Conservation (phyloP, 2,329 filamentous ascomycete species). For the Aspergillus persii region DNA sequence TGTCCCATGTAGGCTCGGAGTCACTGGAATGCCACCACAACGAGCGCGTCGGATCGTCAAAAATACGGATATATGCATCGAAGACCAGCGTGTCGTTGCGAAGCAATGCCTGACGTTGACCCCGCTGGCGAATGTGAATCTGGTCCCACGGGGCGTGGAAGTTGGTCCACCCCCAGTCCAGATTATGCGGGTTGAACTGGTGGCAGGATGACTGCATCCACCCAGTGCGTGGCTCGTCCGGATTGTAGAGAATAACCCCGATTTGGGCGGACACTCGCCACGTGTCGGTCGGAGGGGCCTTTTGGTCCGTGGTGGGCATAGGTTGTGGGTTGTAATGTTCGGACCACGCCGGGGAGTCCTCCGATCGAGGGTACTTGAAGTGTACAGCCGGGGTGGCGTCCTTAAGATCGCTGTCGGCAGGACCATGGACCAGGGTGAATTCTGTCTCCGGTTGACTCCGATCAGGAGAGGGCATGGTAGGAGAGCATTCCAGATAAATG, state of each 20-base stretch:
- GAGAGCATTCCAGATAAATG: conserved; percentile 62
- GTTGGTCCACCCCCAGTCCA: conserved; percentile 64
- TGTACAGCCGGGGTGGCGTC: conserved; percentile 30
- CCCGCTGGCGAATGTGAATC: conserved; percentile 56
- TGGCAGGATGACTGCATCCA: conserved; percentile 57
- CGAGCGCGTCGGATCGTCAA: conserved; percentile 59
- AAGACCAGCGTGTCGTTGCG: conserved; percentile 62
- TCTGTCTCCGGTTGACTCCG: conserved; percentile 37
- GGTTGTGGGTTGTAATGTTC: conserved; percentile 31
- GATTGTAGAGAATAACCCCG: conserved; percentile 62
- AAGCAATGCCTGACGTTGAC: conserved; percentile 58
- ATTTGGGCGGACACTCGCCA: conserved; percentile 59
- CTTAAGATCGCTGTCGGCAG: conserved; percentile 35
- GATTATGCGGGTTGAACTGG: conserved; percentile 57
- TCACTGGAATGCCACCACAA: conserved; percentile 60
- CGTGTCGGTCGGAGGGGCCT: conserved; percentile 18
- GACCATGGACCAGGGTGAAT: conserved; percentile 41
- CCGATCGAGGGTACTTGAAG: conserved; percentile 27
- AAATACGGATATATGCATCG: conserved; percentile 59
- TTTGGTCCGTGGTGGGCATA: conserved; percentile 11
- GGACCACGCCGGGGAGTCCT: conserved; percentile 29
- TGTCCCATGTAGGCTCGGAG: conserved; percentile 55
- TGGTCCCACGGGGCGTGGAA: conserved; percentile 60
- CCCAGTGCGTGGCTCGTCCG: conserved; percentile 58
- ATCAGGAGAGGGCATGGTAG: conserved; percentile 43